A percentile compares a stretch with the other conserved stretches of the same genome.
phyloP scores from a whole-genome alignment of 768 basidiomycete species.

The Rhizopogon roseolus region DNA sequence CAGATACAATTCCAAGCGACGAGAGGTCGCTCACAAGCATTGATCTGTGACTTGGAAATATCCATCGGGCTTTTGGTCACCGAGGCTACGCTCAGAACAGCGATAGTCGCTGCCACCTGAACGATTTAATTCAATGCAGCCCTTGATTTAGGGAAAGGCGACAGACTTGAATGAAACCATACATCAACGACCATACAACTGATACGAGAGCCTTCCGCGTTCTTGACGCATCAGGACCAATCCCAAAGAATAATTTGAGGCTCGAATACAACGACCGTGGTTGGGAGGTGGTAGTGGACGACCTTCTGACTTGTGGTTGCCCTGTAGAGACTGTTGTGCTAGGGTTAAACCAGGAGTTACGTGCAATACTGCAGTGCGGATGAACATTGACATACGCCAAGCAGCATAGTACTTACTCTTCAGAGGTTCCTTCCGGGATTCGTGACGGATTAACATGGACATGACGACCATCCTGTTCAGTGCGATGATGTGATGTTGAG shows the following conservation, averaged over 20 bases:
- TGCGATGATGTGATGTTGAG: constrained; percentile 23
- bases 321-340: not conserved
- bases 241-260: constrained; percentile 41
- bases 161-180: constrained; percentile 52
- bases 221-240: constrained; percentile 47
- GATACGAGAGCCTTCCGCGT: constrained; percentile 51
- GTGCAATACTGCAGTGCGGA: not conserved
- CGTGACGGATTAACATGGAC: constrained; percentile 6
- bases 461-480: constrained; percentile 16
- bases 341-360: not conserved
- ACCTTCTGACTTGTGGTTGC: not conserved
- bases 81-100: constrained; percentile 45
- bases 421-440: constrained; percentile 1
- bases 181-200: constrained; percentile 44
- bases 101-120: constrained; percentile 49
- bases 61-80: constrained; percentile 41
- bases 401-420: not conserved
- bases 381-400: not conserved
- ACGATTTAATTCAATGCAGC: constrained; percentile 8
- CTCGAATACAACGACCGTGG: constrained; percentile 15
- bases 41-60: constrained; percentile 45
- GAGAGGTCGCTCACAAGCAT: constrained; percentile 58
- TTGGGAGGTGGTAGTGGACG: not conserved
- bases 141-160: not conserved
- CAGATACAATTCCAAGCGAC: constrained; percentile 67